Base-by-base conservation (phyloP, 1,284 basidiomycete species). In the Macrocystidia cucumis region DNA sequence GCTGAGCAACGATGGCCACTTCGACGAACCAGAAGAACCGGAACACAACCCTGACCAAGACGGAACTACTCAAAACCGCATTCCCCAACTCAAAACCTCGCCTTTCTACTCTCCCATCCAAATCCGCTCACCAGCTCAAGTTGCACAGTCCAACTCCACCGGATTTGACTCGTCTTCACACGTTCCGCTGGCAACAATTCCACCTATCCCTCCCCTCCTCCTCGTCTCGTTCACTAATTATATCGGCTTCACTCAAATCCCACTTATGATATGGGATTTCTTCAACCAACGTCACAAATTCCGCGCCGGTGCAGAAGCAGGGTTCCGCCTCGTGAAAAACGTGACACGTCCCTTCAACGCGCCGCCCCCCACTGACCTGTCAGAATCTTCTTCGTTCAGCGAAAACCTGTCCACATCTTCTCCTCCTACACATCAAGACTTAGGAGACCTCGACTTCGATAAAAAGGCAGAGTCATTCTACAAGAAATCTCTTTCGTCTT, bases 281-380 rank as follows among this genome's bases (percentile, higher is more conserved):
- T 98, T 97, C 69, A 92, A 91, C 51, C 81, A 88, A 54, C 79
- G 91, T n/a, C 62, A 78, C 36, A 78, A 84, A 46, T 89, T 90
- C 5, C 71, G 62, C 3, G 60, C 74, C 12, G 93, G 93, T 25
- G 86, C 85, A 11, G 82, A 96, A 46, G 83, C 84, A 6, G 92
- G 81, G 0, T 81, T 90, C 50, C 66, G 69, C 17, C 67, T 98
- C 37, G 74, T 95, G 41, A 69, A 74, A 54, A 69, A 68, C 14
- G 52, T 67, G 28, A 77, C 75, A 1, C 76, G 90, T 16, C 78
- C 82, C 2, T 72, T 96, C 41, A 54, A 59, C 17, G 65, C 70
- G 16, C 48, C 54, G 5, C 38, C 36, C 11, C 5, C 29, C 11
- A 11, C 11, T 11, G 9, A 16, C 17, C 25, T 16, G 5, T n/a